A percentile compares a stretch with the other conserved stretches of the same genome.
Evolutionary conservation across 2,329 filamentous ascomycete species (phyloP).

Genomic region (Phaeosphaeria sp.): DNA sequence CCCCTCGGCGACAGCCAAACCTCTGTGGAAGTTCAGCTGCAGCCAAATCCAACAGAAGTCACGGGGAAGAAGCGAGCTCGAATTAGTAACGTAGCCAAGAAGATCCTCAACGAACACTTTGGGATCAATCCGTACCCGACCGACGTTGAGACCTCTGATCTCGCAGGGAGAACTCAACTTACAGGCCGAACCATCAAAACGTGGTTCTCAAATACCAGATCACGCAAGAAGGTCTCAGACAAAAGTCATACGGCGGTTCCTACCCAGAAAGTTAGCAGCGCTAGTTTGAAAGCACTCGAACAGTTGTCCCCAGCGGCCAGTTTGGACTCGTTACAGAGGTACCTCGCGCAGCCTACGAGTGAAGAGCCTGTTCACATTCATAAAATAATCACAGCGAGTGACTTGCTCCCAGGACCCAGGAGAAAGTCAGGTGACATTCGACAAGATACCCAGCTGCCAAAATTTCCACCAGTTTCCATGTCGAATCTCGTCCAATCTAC

Average conservation of each 20-base stretch:
- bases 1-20: too few relatives aligned
- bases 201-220: constrained; percentile 4
- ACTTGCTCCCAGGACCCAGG: too few relatives aligned
- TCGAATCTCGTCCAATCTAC: too few relatives aligned
- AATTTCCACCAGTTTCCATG: too few relatives aligned
- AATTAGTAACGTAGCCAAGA: background rate
- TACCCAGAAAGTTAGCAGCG: background rate
- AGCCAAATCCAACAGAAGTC: too few relatives aligned
- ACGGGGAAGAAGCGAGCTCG: background rate
- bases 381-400: too few relatives aligned
- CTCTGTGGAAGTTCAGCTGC: too few relatives aligned
- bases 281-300: background rate
- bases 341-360: background rate
- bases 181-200: background rate
- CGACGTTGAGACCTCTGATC: background rate
- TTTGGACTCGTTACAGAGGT: background rate
- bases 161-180: background rate
- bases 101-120: background rate
- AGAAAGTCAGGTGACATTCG: too few relatives aligned
- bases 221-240: background rate
- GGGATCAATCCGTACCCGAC: background rate
- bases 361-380: background rate
- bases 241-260: too few relatives aligned
- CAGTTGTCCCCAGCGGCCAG: background rate
- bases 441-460: too few relatives aligned